These are phyloP conservation scores for Grosmannia huntii DNA, from an alignment of 2,329 filamentous ascomycete genomes.

Conservation along the genomic window DNA sequence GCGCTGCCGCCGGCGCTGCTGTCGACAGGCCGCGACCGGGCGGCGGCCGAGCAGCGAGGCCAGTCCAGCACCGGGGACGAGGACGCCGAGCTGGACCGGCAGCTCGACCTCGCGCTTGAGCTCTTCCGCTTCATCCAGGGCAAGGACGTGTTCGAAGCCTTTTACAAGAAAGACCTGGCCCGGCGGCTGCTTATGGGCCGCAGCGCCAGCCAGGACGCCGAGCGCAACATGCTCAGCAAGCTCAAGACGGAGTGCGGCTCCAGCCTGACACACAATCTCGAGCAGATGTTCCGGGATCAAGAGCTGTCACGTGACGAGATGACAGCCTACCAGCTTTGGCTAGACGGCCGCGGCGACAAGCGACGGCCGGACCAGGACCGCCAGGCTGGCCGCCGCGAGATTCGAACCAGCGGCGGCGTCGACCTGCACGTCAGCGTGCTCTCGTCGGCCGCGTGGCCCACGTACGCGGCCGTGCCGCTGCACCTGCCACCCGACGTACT, in stretches of 20 bases:
- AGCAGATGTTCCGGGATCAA: slow-evolving; percentile 99
- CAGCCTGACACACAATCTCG: slow-evolving; percentile 90
- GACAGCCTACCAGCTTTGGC: slow-evolving; percentile 64
- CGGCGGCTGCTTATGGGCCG: slow-evolving; percentile 79
- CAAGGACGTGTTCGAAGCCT: slow-evolving; percentile 95
- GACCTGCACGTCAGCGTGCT: slow-evolving; percentile 81
- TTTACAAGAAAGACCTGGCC: slow-evolving; percentile 97
- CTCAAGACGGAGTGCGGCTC: slow-evolving; percentile 88
- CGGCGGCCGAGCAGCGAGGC: slow-evolving; percentile 45
- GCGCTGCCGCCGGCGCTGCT: slow-evolving; percentile 59
- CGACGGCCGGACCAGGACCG: slow-evolving; percentile 13
- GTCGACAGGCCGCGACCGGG: slow-evolving; percentile 46
- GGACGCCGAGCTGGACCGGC: slow-evolving; percentile 80
- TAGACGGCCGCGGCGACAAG: slow-evolving; percentile 29
- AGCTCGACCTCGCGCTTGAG: slow-evolving; percentile 85
- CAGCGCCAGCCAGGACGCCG: slow-evolving; percentile 88
- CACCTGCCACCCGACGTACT: slow-evolving; percentile 65
- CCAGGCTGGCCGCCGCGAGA: background rate
- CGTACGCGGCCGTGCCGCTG: slow-evolving; percentile 54
- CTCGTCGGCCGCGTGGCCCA: slow-evolving; percentile 86
- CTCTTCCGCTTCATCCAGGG: slow-evolving; percentile 95
- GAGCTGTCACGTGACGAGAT: slow-evolving; percentile 89
- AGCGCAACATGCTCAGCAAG: slow-evolving; percentile 87
- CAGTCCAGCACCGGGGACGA: slow-evolving; percentile 66
- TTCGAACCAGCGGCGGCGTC: slow-evolving; percentile 22